Percentiles rank a stretch among this genome's conserved stretches.
Conservation (phyloP, 2,329 filamentous ascomycete species). For the Fusarium palustre region DNA sequence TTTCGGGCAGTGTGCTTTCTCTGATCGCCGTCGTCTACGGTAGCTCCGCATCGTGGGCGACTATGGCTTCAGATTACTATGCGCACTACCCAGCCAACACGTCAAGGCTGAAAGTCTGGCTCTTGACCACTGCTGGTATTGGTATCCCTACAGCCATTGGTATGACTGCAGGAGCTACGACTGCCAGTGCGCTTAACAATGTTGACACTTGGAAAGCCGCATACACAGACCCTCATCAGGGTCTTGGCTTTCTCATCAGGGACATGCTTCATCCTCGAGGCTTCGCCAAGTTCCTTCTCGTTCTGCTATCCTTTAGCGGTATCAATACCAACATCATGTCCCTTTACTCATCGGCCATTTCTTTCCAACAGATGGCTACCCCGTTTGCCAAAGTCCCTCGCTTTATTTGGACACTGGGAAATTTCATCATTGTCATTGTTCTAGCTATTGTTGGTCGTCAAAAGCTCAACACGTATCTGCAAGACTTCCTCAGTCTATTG, state of each 20-base stretch:
- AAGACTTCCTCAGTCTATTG: slow-evolving; percentile 9
- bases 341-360: slow-evolving; percentile 13
- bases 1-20: slow-evolving; percentile 12
- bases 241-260: slow-evolving; percentile 12
- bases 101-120: slow-evolving; percentile 2
- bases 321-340: slow-evolving; percentile 23
- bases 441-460: slow-evolving; percentile 7
- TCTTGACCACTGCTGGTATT: slow-evolving; percentile 6
- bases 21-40: slow-evolving; percentile 8
- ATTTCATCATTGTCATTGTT: slow-evolving; percentile 7
- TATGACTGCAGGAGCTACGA: slow-evolving; percentile 10
- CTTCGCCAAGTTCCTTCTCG: slow-evolving; percentile 6
- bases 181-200: slow-evolving; percentile 13
- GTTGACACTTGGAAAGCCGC: not conserved
- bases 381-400: slow-evolving; percentile 7
- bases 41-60: slow-evolving; percentile 10
- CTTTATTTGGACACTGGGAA: slow-evolving; percentile 11
- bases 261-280: slow-evolving; percentile 11
- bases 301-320: slow-evolving; percentile 7
- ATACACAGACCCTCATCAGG: slow-evolving; percentile 5
- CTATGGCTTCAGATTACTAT: slow-evolving; percentile 19
- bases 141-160: slow-evolving; percentile 12
- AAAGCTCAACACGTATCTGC: slow-evolving; percentile 14
- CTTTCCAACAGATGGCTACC: slow-evolving; percentile 11
- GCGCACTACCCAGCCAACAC: slow-evolving; percentile 10